phyloP scores from a whole-genome alignment of 1,139 yeast species.

The Pichia sp. region DNA sequence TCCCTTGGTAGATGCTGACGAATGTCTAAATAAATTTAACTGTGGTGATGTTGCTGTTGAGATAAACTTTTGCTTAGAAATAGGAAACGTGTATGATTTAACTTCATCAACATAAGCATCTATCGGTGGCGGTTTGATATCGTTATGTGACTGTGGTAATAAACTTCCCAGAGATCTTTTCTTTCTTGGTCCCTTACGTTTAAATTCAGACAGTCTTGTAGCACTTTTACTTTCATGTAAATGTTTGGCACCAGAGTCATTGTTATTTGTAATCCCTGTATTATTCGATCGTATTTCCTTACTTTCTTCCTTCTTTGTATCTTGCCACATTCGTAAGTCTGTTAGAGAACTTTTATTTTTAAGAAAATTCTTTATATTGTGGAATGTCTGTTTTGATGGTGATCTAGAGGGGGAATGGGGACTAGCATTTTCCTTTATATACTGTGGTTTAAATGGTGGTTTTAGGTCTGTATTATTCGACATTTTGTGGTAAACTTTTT shows the following conservation, averaged over 20 bases:
- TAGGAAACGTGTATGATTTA: neutral
- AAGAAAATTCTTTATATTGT: slow-evolving; percentile 10
- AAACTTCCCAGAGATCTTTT: slow-evolving; percentile 13
- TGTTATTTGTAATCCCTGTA: neutral
- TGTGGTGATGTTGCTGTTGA: slow-evolving; percentile 6
- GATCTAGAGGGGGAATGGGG: slow-evolving; percentile 5
- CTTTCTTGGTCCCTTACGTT: slow-evolving; percentile 4
- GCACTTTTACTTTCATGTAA: slow-evolving; percentile 4
- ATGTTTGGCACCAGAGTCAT: neutral
- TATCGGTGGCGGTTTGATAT: neutral
- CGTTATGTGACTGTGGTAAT: slow-evolving; percentile 2
- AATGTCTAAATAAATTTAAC: neutral
- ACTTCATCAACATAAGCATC: too few relatives aligned
- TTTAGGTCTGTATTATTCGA: neutral
- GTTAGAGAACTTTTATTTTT: slow-evolving; percentile 13
- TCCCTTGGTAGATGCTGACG: neutral
- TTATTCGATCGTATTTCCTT: neutral
- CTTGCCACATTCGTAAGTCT: slow-evolving; percentile 10
- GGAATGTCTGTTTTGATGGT: slow-evolving; percentile 13
- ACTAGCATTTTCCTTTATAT: neutral
- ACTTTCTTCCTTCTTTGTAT: slow-evolving; percentile 4
- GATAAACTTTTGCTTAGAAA: neutral
- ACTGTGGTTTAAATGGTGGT: slow-evolving; percentile 1
- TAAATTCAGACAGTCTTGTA: slow-evolving; percentile 4
- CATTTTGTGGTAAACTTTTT: neutral